Percentiles rank a stretch among this genome's conserved stretches.
Conservation (phyloP, 495 filamentous ascomycete species). For the Apiosordaria backusii region DNA sequence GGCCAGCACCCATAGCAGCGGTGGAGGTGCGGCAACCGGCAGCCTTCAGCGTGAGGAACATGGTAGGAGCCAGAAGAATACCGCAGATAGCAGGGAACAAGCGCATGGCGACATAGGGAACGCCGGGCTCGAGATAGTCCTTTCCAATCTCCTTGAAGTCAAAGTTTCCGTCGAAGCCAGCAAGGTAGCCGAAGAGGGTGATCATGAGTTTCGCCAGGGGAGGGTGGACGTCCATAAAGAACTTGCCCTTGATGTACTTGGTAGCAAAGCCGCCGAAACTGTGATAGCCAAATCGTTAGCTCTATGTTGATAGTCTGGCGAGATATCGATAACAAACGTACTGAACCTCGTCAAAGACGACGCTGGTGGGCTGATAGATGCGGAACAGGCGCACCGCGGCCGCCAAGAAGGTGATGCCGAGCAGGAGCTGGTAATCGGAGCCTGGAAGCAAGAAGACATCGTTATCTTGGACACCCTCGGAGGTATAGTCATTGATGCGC, state of each 20-base stretch:
- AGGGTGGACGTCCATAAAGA: constrained; percentile 99
- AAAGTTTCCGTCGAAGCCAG: constrained; percentile 91
- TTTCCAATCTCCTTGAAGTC: constrained; percentile 99
- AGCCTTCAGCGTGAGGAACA: constrained; percentile 92
- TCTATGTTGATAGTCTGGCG: not conserved
- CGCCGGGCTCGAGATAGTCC: constrained; percentile 90
- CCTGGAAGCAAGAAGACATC: constrained; percentile 70
- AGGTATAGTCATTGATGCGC: constrained; percentile 55
- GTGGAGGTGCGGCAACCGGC: constrained; percentile 82
- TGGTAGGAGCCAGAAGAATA: constrained; percentile 79
- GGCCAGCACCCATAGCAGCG: constrained; percentile 72
- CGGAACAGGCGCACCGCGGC: constrained; percentile 83
- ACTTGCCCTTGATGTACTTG: constrained; percentile 97
- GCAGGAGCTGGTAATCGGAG: constrained; percentile 75
- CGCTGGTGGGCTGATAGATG: constrained; percentile 93
- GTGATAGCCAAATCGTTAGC: constrained; percentile 12
- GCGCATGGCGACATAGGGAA: constrained; percentile 97
- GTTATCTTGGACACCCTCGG: constrained; percentile 64
- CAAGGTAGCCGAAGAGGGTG: constrained; percentile 90
- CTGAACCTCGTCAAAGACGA: constrained; percentile 99
- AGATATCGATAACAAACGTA: constrained; percentile 40
- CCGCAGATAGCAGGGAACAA: constrained; percentile 86
- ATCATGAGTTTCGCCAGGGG: constrained; percentile 96
- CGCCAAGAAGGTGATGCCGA: constrained; percentile 68
- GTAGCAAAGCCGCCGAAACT: constrained; percentile 97